These are phyloP conservation scores for Aspergillus aculeatus DNA, from an alignment of 2,329 filamentous ascomycete species.

Conservation along the genomic window DNA sequence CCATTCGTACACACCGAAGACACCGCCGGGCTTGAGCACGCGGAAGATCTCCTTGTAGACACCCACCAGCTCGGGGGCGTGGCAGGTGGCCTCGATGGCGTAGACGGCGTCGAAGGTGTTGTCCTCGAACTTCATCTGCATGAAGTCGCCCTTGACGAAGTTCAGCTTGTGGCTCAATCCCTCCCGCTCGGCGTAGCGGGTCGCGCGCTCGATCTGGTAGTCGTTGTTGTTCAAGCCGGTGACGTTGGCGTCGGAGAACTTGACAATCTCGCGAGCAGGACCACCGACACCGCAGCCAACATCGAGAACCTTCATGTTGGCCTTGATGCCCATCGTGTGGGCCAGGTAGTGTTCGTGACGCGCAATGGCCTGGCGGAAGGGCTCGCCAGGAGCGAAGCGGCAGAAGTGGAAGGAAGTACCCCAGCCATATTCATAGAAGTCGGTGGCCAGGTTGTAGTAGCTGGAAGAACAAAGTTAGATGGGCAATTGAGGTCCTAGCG, in stretches of 20 bases:
- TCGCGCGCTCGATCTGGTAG: slow-evolving; percentile 97
- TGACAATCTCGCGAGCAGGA: slow-evolving; percentile 91
- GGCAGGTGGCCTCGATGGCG: slow-evolving; percentile 94
- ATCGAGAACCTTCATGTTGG: slow-evolving; percentile 86
- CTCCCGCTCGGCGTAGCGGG: slow-evolving; percentile 77
- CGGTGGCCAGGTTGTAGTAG: slow-evolving; percentile 97
- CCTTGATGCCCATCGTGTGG: slow-evolving; percentile 78
- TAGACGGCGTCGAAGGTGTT: slow-evolving; percentile 94
- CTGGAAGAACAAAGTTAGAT: slow-evolving; percentile 42
- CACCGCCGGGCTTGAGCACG: slow-evolving; percentile 90
- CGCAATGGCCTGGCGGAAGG: slow-evolving; percentile 86
- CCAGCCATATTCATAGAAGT: slow-evolving; percentile 97
- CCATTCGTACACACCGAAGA: slow-evolving; percentile 98
- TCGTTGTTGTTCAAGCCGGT: slow-evolving; percentile 98
- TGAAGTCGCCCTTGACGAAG: slow-evolving; percentile 96
- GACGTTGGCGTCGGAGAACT: slow-evolving; percentile 87
- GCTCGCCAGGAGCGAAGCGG: slow-evolving; percentile 82
- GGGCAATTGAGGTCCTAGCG: not conserved
- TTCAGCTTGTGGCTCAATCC: slow-evolving; percentile 74
- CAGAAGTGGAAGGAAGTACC: slow-evolving; percentile 97
- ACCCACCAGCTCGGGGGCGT: slow-evolving; percentile 84
- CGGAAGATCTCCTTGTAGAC: slow-evolving; percentile 95
- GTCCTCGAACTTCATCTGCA: slow-evolving; percentile 96
- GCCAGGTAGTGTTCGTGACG: slow-evolving; percentile 98
- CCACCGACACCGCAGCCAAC: slow-evolving; percentile 97